A percentile compares a stretch with the other conserved stretches of the same genome.
Conservation (phyloP, 441 rosid species). For the Dalechampia spathulata region DNA sequence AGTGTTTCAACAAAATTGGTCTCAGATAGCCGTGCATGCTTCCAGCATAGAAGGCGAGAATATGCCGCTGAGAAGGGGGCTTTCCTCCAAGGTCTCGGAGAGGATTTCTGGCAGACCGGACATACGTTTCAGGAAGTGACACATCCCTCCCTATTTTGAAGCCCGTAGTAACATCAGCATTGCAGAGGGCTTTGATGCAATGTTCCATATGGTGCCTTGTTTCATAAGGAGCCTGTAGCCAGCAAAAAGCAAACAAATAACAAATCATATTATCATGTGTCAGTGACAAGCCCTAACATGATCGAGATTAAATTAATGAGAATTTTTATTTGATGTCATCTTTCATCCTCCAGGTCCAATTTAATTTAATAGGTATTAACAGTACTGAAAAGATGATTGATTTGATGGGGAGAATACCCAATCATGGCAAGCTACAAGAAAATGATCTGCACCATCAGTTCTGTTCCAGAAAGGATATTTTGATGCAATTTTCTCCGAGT, state of each 20-base stretch:
- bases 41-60: conserved; percentile 87
- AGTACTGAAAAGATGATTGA: no score
- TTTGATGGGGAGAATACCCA: conserved; percentile 54
- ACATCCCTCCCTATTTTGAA: conserved; percentile 89
- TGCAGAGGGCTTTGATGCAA: conserved; percentile 90
- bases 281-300: no score
- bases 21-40: conserved; percentile 77
- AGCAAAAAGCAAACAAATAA: neutral
- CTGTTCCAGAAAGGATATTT: conserved; percentile 49
- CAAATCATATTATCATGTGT: no score
- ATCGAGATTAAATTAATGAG: no score
- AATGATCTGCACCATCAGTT: conserved; percentile 80
- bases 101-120: conserved; percentile 81
- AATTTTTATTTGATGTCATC: no score
- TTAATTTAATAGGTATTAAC: no score
- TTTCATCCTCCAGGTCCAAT: no score
- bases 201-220: conserved; percentile 95
- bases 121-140: conserved; percentile 90
- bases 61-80: conserved; percentile 53
- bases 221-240: conserved; percentile 80
- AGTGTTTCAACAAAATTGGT: conserved; percentile 52
- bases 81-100: conserved; percentile 85
- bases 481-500: conserved; percentile 56
- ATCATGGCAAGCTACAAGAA: conserved; percentile 80
- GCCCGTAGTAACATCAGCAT: conserved; percentile 76